A percentile compares a stretch with the other conserved stretches of the same genome.
These are phyloP conservation scores for Quillaja saponaria DNA, from an alignment of 306 rosid species.

Conservation along the genomic window DNA sequence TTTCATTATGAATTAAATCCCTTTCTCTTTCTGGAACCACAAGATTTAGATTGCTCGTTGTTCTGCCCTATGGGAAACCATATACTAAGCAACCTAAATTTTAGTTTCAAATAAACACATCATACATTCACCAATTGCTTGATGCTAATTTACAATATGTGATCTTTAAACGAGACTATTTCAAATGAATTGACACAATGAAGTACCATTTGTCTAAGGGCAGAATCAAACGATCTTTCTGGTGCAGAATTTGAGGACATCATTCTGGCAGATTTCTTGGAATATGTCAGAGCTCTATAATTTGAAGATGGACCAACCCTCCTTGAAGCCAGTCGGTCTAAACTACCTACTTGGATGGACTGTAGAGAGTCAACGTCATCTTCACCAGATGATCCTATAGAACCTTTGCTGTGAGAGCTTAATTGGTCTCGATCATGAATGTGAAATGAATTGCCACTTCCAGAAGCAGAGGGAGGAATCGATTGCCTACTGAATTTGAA, in stretches of 20 bases:
- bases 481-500: slow-evolving; percentile 47
- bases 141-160: slow-evolving; percentile 15
- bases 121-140: slow-evolving; percentile 12
- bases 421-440: slow-evolving; percentile 77
- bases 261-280: slow-evolving; percentile 60
- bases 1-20: slow-evolving; percentile 6
- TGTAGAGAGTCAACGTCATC: slow-evolving; percentile 79
- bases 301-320: slow-evolving; percentile 51
- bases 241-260: slow-evolving; percentile 67
- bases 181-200: slow-evolving; percentile 19
- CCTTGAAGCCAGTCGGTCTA: slow-evolving; percentile 55
- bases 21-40: too few relatives aligned
- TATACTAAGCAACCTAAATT: too few relatives aligned
- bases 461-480: slow-evolving; percentile 58
- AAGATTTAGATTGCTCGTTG: neutral
- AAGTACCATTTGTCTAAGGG: slow-evolving; percentile 73
- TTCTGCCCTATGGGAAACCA: too few relatives aligned
- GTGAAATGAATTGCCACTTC: slow-evolving; percentile 60
- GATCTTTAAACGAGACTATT: neutral
- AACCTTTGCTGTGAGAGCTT: slow-evolving; percentile 80
- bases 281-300: slow-evolving; percentile 49
- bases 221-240: slow-evolving; percentile 69
- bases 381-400: slow-evolving; percentile 76
- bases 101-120: too few relatives aligned
- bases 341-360: slow-evolving; percentile 61